These are phyloP conservation scores for Skeletonema potamos DNA, from an alignment of 108 stramenopile species.

Conservation along the genomic window DNA sequence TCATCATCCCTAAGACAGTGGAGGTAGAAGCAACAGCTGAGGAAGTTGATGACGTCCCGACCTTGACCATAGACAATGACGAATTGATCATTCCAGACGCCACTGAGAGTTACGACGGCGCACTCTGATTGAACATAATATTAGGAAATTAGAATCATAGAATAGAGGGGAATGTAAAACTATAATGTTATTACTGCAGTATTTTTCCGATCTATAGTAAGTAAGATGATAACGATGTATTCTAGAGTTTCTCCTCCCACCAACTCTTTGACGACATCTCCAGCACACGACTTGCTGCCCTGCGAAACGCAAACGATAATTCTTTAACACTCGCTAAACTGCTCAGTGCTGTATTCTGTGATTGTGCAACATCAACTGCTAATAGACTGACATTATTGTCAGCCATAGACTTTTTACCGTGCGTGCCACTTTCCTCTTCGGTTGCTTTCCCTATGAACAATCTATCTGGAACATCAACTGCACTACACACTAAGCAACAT, in stretches of 20 bases:
- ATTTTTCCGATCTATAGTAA: not conserved
- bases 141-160: slow-evolving; percentile 4
- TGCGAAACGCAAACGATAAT: slow-evolving; percentile 77
- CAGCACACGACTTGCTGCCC: slow-evolving; percentile 80
- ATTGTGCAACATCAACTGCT: slow-evolving; percentile 58
- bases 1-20: slow-evolving; percentile 33
- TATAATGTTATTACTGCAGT: not conserved
- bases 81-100: slow-evolving; percentile 42
- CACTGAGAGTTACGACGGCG: slow-evolving; percentile 39
- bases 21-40: slow-evolving; percentile 5
- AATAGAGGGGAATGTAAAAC: not conserved
- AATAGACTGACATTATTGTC: slow-evolving; percentile 10
- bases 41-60: slow-evolving; percentile 6
- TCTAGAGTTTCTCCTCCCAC: slow-evolving; percentile 58
- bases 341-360: slow-evolving; percentile 52
- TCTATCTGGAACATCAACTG: slow-evolving; percentile 45
- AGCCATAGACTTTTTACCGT: slow-evolving; percentile 4
- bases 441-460: slow-evolving; percentile 48
- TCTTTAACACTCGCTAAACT: slow-evolving; percentile 86
- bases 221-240: not conserved
- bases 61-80: slow-evolving; percentile 9
- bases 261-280: slow-evolving; percentile 84
- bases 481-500: slow-evolving; percentile 65
- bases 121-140: slow-evolving; percentile 28
- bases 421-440: slow-evolving; percentile 9